phyloP scores from a whole-genome alignment of 345 rosid species.

The Hirschfeldia incana region DNA sequence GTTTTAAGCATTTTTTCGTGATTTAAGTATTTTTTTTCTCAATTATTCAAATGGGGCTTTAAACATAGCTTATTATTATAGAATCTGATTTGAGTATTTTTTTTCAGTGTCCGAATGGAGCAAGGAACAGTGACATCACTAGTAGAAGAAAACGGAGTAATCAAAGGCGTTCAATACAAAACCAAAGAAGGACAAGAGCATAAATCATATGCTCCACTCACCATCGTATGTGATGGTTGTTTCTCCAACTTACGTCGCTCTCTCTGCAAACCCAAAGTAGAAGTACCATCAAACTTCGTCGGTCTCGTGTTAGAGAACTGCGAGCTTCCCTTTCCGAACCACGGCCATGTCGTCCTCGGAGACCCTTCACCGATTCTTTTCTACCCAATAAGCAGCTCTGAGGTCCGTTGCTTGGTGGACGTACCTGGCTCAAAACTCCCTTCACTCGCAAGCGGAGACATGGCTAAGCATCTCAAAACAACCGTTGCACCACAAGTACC shows the following conservation, averaged over 20 bases:
- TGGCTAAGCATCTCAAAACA: conserved; percentile 47
- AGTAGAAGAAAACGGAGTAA: conserved; percentile 51
- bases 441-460: conserved; percentile 50
- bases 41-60: no score
- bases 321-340: conserved; percentile 50
- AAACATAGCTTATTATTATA: no score
- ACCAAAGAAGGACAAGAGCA: conserved; percentile 51
- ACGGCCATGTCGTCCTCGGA: conserved; percentile 55
- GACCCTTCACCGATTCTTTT: conserved; percentile 58
- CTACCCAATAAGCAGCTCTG: conserved; percentile 56
- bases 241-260: conserved; percentile 57
- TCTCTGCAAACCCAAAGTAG: conserved; percentile 66
- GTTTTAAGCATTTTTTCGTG: no score
- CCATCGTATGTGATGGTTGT: conserved; percentile 64
- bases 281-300: conserved; percentile 52
- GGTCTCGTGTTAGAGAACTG: conserved; percentile 56
- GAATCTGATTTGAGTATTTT: not conserved
- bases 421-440: conserved; percentile 52
- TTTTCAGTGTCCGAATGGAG: conserved; percentile 45
- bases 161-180: conserved; percentile 57
- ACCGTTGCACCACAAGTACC: conserved; percentile 51
- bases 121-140: conserved; percentile 58
- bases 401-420: conserved; percentile 55
- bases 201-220: conserved; percentile 51
- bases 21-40: no score